Conservation (phyloP, 306 rosid species). For the Prunus dulcis region DNA sequence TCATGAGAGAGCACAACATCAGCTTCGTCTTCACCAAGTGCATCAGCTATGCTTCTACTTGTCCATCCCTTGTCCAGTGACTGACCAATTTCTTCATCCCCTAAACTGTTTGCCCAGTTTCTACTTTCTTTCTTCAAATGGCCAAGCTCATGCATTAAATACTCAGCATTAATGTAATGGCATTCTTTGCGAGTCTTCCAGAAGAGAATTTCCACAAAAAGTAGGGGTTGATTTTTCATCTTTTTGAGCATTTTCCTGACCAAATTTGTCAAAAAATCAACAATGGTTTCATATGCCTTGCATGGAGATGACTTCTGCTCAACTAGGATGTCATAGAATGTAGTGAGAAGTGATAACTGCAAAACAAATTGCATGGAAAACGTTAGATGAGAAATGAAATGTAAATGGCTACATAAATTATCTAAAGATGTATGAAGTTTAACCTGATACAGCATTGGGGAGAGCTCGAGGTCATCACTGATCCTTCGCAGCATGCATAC, state of each 20-base stretch:
- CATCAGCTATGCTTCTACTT: constrained; percentile 75
- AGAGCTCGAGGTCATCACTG: constrained; percentile 76
- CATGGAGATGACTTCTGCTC: constrained; percentile 76
- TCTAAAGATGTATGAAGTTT: constrained; percentile 23
- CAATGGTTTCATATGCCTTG: constrained; percentile 54
- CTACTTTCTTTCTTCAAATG: constrained; percentile 53
- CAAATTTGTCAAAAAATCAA: constrained; percentile 63
- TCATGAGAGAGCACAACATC: constrained; percentile 73
- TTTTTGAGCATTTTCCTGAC: constrained; percentile 80
- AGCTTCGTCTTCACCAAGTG: constrained; percentile 99
- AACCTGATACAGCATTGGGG: constrained; percentile 96
- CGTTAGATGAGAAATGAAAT: constrained; percentile 18
- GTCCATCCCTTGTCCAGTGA: constrained; percentile 50
- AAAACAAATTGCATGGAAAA: constrained; percentile 21
- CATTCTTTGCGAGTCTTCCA: constrained; percentile 96
- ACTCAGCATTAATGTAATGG: constrained; percentile 82
- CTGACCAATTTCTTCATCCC: constrained; percentile 45
- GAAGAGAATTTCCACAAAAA: constrained; percentile 83
- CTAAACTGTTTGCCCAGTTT: constrained; percentile 43
- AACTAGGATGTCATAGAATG: constrained; percentile 63
- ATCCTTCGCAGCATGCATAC: constrained; percentile 65
- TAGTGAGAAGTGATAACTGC: constrained; percentile 81
- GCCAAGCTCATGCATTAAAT: constrained; percentile 75
- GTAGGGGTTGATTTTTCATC: constrained; percentile 85
- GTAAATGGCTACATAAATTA: constrained; percentile 4